Base-by-base conservation (phyloP, 2,329 filamentous ascomycete species). In the Cladosporium sphaerospermum region DNA sequence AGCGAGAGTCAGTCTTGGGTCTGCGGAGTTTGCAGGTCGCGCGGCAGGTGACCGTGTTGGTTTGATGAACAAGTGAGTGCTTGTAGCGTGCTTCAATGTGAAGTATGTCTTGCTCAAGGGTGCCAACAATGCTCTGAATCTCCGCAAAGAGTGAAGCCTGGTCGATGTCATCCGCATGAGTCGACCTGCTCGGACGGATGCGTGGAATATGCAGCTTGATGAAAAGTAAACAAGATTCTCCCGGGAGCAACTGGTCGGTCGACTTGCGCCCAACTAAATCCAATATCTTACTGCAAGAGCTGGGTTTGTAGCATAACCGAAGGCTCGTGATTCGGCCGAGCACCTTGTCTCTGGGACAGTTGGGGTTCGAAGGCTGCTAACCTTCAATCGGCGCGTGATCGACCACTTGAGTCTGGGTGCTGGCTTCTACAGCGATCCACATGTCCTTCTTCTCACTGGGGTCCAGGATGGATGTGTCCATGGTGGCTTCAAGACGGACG, bases 11-110 rank as follows among this genome's bases (percentile, higher is more conserved):
- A 6, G 57, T 59, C 49, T 67, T 64, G 2, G 64, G 62, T 34
- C 68, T 61, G 43, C 54, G 57, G 41, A 71, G 56, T 23, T 55
- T 62, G 50, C 59, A 65, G 8, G 61, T 57, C n/a, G 62, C 56
- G 18, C 63, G 58, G 6, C 65, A 59, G 5, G 60, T 62, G 10
- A 69, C 54, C 7, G 62, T 60, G 40, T 64, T 67, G 51, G 65
- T 60, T 9, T 54, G 51, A 2, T 67, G 65, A 31, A 71, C 55
- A 8, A 68, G 54, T 1, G 65, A 64, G 47, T 70, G 67, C 14
- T 62, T 61, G 54, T 71, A 71, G 9, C 63, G 61, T 41, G 64
- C 68, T 52, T 70, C 62, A 8, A 67, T 58, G 37, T 65, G 58
- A 9, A 68, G 54, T 9, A 66, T 53, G 11, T 64, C 62, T 13